Evolutionary conservation across 192 early-diverging fungal species (phyloP).

Genomic region (Diversispora epigaea): DNA sequence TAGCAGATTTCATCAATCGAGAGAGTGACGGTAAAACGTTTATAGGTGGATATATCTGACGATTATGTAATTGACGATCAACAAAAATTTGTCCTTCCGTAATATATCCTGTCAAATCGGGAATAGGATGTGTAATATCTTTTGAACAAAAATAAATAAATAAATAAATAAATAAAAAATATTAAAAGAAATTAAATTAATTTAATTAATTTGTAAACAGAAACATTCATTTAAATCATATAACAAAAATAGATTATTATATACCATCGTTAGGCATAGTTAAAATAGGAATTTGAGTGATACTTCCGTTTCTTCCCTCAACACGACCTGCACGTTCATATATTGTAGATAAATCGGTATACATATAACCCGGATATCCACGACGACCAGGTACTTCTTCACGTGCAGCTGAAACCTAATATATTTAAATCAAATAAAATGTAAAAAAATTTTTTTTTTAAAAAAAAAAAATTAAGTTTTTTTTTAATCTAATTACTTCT

Average conservation of each 20-base stretch:
- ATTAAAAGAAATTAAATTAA: too few relatives aligned
- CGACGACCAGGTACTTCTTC: conserved; percentile 99
- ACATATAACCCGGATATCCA: conserved; percentile 99
- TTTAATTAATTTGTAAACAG: conserved; percentile 8
- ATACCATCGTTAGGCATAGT: conserved; percentile 99
- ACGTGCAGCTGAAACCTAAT: conserved; percentile 89
- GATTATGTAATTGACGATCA: conserved; percentile 97
- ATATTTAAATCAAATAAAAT: not conserved
- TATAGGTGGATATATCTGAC: conserved; percentile 99
- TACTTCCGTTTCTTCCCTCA: conserved; percentile 93
- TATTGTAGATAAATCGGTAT: conserved; percentile 99
- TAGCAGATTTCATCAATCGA: conserved; percentile 98
- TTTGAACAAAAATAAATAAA: conserved; percentile 10
- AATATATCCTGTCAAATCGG: conserved; percentile 99
- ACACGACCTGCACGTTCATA: conserved; percentile 99
- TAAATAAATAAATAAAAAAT: not conserved
- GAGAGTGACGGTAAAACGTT: conserved; percentile 98
- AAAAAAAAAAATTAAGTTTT: not conserved
- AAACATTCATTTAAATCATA: not conserved
- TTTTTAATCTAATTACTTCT: conserved; percentile 59
- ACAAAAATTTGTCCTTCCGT: conserved; percentile 99
- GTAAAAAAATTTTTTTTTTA: not conserved
- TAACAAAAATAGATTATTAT: not conserved
- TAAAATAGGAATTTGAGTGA: conserved; percentile 99
- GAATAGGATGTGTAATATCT: conserved; percentile 99